Conservation (phyloP, 108 stramenopile species). For the Cyclotella baltica region DNA sequence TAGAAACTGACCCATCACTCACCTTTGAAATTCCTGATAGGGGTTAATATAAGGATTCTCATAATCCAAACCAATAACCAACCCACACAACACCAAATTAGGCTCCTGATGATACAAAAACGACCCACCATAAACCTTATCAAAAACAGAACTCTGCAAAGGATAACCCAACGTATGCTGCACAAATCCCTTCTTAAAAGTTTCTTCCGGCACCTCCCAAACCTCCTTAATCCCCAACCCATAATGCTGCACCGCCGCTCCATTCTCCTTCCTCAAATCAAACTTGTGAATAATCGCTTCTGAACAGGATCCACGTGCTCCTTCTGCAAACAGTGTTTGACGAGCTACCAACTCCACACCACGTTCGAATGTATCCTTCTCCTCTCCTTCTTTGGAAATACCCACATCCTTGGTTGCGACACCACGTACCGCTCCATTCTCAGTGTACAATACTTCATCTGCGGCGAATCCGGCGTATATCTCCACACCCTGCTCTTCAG, state of each 20-base stretch:
- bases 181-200: conserved; percentile 92
- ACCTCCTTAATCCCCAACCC: conserved; percentile 99
- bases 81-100: conserved; percentile 92
- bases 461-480: conserved; percentile 99
- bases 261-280: conserved; percentile 77
- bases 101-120: conserved; percentile 98
- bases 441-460: conserved; percentile 87
- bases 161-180: conserved; percentile 99
- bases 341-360: conserved; percentile 96
- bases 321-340: conserved; percentile 99
- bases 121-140: conserved; percentile 93
- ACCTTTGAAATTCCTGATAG: conserved; percentile 97
- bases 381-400: conserved; percentile 90
- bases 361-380: conserved; percentile 94
- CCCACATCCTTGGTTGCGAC: conserved; percentile 98
- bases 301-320: conserved; percentile 94
- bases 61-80: conserved; percentile 99
- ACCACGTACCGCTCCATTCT: conserved; percentile 73
- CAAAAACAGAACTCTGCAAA: conserved; percentile 75
- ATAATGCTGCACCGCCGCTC: conserved; percentile 90
- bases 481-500: conserved; percentile 98
- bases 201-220: conserved; percentile 96
- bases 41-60: conserved; percentile 98
- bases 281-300: conserved; percentile 94
- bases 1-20: background rate